A percentile compares a stretch with the other conserved stretches of the same genome.
Evolutionary conservation across 805 yeast species (phyloP).

Genomic region (Pichia occidentalis): DNA sequence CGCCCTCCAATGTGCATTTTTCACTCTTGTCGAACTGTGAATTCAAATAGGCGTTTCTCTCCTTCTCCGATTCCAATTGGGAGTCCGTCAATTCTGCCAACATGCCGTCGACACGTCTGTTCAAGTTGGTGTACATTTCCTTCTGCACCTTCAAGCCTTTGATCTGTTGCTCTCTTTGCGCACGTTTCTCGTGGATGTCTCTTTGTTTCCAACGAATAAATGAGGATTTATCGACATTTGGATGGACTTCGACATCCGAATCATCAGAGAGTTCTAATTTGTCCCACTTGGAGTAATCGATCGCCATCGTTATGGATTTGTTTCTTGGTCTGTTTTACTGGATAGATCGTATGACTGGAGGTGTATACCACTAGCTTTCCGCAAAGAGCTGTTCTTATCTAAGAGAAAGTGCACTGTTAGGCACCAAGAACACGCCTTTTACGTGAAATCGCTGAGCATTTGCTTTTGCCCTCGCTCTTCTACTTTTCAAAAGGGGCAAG

Average conservation of each 20-base stretch:
- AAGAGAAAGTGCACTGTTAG: too few species aligned
- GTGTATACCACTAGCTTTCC: too few species aligned
- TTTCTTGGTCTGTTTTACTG: too few species aligned
- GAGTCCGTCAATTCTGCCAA: slow-evolving; percentile 36
- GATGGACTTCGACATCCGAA: slow-evolving; percentile 95
- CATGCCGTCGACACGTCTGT: slow-evolving; percentile 64
- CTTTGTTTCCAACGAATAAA: slow-evolving; percentile 96
- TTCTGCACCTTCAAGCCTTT: slow-evolving; percentile 67
- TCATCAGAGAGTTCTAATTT: slow-evolving; percentile 93
- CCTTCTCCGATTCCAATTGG: slow-evolving; percentile 30
- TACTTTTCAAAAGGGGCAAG: too few species aligned
- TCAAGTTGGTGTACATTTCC: slow-evolving; percentile 72
- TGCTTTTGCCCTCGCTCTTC: too few species aligned
- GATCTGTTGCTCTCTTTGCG: slow-evolving; percentile 72
- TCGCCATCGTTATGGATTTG: slow-evolving; percentile 30
- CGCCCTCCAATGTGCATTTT: slow-evolving; percentile 38
- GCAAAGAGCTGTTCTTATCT: too few species aligned
- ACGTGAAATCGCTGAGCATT: too few species aligned
- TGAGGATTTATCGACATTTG: slow-evolving; percentile 90
- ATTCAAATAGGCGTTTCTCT: slow-evolving; percentile 38
- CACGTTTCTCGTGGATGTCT: slow-evolving; percentile 90
- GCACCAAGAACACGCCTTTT: too few species aligned
- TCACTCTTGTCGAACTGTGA: slow-evolving; percentile 51
- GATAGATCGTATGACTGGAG: not conserved
- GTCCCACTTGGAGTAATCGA: slow-evolving; percentile 98